A percentile compares a stretch with the other conserved stretches of the same genome.
Evolutionary conservation across 345 rosid species (phyloP).

Genomic region (Raphanus raphanistrum): DNA sequence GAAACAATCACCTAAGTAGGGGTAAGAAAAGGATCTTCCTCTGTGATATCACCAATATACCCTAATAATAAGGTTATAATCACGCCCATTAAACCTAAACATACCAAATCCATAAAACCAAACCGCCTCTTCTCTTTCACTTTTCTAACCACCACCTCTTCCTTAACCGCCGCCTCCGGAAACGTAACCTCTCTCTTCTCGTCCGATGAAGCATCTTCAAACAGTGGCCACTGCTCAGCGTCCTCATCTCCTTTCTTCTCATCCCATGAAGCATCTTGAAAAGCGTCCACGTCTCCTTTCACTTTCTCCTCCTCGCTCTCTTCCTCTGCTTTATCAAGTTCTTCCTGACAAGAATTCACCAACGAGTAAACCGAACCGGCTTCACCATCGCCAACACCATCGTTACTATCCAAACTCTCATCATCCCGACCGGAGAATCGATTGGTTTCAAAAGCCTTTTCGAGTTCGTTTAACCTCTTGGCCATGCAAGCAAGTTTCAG

Average conservation of each 20-base stretch:
- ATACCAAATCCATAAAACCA: conserved; percentile 15
- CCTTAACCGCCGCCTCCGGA: conserved; percentile 8
- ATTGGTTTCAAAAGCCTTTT: background rate
- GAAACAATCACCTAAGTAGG: conserved; percentile 13
- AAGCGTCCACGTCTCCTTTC: background rate
- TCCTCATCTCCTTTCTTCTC: background rate
- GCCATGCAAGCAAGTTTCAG: conserved; percentile 14
- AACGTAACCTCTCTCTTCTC: background rate
- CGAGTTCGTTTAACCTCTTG: conserved; percentile 24
- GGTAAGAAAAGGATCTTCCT: background rate
- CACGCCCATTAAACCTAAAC: conserved; percentile 19
- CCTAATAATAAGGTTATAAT: conserved; percentile 2
- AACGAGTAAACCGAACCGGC: conserved; percentile 10
- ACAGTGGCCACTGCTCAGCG: conserved; percentile 12
- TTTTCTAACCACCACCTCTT: conserved; percentile 4
- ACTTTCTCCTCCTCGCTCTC: background rate
- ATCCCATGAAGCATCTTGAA: conserved; percentile 8
- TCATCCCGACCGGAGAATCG: background rate
- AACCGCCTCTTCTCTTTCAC: conserved; percentile 10
- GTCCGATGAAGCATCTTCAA: conserved; percentile 18
- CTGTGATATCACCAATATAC: background rate
- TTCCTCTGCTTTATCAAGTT: background rate
- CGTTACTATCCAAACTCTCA: background rate
- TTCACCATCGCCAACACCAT: background rate
- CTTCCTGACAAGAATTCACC: background rate